A percentile compares a stretch with the other conserved stretches of the same genome.
phyloP scores from a whole-genome alignment of 345 rosid genomes.

The Acer negundo region DNA sequence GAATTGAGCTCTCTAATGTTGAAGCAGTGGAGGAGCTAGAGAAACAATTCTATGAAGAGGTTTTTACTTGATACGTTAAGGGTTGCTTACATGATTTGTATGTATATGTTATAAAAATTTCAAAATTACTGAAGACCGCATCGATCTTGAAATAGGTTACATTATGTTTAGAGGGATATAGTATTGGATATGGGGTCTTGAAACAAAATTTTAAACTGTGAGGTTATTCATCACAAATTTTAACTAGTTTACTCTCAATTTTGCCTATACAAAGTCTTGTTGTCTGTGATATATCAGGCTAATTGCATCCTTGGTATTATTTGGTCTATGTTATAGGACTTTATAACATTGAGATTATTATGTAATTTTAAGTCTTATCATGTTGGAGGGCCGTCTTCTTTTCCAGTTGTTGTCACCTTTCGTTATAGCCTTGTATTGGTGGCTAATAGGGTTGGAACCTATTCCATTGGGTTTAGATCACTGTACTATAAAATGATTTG shows the following conservation, averaged over 20 bases:
- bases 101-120: neutral
- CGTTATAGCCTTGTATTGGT: no score
- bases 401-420: neutral
- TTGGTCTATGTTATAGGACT: neutral
- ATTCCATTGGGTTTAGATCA: neutral
- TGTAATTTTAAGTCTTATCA: neutral
- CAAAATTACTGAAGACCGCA: neutral
- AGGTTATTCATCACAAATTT: neutral
- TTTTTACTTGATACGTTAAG: constrained; percentile 15
- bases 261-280: neutral
- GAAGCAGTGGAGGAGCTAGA: constrained; percentile 67
- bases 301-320: neutral
- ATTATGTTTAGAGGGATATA: neutral
- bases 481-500: neutral
- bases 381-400: neutral
- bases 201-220: no score
- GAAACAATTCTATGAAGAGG: constrained; percentile 88
- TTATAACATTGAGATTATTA: neutral
- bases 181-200: neutral
- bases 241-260: neutral
- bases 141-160: constrained; percentile 9
- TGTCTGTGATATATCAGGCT: neutral
- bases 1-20: constrained; percentile 58
- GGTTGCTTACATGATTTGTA: neutral
- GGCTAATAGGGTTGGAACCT: neutral